Percentiles rank a stretch among this genome's conserved stretches.
Evolutionary conservation across 108 stramenopile genomes (phyloP).

Genomic region (Schizochytrium sp.): DNA sequence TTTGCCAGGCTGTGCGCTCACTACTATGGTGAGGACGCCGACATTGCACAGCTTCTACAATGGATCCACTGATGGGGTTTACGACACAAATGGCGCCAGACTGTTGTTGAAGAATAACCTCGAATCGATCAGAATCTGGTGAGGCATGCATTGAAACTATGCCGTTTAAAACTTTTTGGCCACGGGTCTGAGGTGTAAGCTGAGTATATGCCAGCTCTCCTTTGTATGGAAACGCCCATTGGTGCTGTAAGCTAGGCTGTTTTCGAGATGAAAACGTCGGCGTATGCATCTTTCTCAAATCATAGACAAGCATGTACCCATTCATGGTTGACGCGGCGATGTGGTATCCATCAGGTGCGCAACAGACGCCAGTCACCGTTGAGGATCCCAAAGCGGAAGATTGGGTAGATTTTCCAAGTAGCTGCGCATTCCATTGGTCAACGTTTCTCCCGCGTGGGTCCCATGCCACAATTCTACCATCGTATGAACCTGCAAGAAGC

Average conservation of each 20-base stretch:
- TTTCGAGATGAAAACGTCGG: constrained; percentile 37
- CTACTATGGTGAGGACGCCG: neutral
- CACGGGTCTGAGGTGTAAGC: constrained; percentile 15
- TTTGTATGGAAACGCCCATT: neutral
- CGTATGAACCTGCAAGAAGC: neutral
- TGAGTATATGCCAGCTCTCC: constrained; percentile 12
- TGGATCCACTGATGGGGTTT: neutral
- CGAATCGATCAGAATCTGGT: neutral
- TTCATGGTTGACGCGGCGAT: constrained; percentile 5
- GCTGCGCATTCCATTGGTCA: neutral
- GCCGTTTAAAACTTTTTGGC: neutral
- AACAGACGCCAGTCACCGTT: neutral
- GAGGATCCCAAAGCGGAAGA: neutral
- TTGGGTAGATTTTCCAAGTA: neutral
- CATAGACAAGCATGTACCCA: constrained; percentile 42
- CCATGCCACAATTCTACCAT: neutral
- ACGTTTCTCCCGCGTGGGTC: neutral
- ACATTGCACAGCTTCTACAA: neutral
- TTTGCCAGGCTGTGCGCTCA: neutral
- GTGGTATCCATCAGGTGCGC: neutral
- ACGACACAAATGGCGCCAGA: neutral
- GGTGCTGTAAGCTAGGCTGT: neutral
- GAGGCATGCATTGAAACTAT: neutral
- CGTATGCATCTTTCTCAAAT: constrained; percentile 33
- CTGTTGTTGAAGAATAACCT: neutral